Conservation (phyloP, 345 rosid species). For the Microthlaspi erraticum region DNA sequence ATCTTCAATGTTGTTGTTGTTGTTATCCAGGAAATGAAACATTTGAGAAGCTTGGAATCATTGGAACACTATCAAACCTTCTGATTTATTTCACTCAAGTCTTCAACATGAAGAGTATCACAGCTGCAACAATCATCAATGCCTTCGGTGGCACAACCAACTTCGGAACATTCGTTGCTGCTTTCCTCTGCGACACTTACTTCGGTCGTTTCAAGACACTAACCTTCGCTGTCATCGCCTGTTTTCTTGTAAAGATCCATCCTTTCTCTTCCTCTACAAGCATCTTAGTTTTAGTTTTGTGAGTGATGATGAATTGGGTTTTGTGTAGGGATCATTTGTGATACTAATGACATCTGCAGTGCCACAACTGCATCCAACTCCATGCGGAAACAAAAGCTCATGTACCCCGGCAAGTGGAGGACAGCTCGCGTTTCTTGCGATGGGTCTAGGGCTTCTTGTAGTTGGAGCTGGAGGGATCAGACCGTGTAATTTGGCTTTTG, state of each 20-base stretch:
- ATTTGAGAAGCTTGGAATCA: conserved; percentile 87
- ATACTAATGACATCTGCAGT: conserved; percentile 69
- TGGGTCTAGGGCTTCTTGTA: conserved; percentile 61
- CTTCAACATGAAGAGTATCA: conserved; percentile 70
- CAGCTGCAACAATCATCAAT: conserved; percentile 76
- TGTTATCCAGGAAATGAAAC: conserved; percentile 62
- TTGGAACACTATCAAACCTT: conserved; percentile 77
- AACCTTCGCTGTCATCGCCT: conserved; percentile 64
- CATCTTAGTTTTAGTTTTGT: too few species aligned
- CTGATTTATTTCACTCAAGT: conserved; percentile 75
- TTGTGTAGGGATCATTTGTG: conserved; percentile 58
- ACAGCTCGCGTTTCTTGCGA: conserved; percentile 61
- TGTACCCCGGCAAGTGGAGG: conserved; percentile 65
- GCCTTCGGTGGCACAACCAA: conserved; percentile 75
- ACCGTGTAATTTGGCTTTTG: conserved; percentile 81
- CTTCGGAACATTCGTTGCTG: conserved; percentile 73
- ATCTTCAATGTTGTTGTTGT: background rate
- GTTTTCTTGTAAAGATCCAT: conserved; percentile 59
- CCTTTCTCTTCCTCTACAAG: conserved; percentile 2
- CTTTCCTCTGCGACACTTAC: conserved; percentile 75
- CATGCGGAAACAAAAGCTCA: conserved; percentile 41
- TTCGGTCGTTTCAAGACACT: conserved; percentile 80
- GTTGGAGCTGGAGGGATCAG: conserved; percentile 79
- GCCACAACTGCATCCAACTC: conserved; percentile 58
- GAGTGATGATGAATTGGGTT: too few species aligned